Evolutionary conservation across 192 early-diverging fungal genomes (phyloP), one percentile per base, ranked within the genome.

Genomic region (Umbelopsis sp.): DNA sequence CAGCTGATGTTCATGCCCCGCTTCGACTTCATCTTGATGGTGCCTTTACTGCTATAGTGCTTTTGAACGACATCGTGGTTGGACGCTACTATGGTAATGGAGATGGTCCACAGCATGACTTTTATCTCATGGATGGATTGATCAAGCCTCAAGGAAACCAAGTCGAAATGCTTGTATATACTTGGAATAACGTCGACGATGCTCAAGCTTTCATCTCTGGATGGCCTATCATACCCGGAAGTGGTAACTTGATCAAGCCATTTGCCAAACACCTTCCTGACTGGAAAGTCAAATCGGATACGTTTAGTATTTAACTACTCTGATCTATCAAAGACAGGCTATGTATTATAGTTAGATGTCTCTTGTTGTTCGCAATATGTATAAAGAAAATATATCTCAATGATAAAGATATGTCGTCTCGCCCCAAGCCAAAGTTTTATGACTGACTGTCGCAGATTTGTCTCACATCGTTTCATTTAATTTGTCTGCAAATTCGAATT

Each of bases 31-130:
- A 83, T 53, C 59, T 95, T 25, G 74, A 80, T 26, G 95, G 95
- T n/a, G 78, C 78, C 65, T 91, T 82, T 43, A 90, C 88, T 5
- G 87, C 86, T 21, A 87, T 90, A 76, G 79, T 93, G 21, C 88
- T 85, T 77, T 74, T 94, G 26, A 92, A 93, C 68, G 86, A 81
- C 38, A 73, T 86, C 4, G 80, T 94, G 56, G 79, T 94, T 52
- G 90, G 80, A 12, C 85, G 90, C 47, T 93, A 93, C 77, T 86
- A 85, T 74, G 91, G 92, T 5, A 84, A 86, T 70, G 84, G 83
- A 10, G 89, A 91, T 47, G 82, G 83, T 12, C 83, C 87, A 26
- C 91, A 93, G 56, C 82, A 86, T 51, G 88, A 91, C 70, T 93
- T 91, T 73, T 88, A 86, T 74, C 66, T 93, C 22, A 85, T 85